Evolutionary conservation across 2,329 filamentous ascomycete species (phyloP), one percentile per base, ranked within the genome.

Genomic region (Ceratocystis destructans): DNA sequence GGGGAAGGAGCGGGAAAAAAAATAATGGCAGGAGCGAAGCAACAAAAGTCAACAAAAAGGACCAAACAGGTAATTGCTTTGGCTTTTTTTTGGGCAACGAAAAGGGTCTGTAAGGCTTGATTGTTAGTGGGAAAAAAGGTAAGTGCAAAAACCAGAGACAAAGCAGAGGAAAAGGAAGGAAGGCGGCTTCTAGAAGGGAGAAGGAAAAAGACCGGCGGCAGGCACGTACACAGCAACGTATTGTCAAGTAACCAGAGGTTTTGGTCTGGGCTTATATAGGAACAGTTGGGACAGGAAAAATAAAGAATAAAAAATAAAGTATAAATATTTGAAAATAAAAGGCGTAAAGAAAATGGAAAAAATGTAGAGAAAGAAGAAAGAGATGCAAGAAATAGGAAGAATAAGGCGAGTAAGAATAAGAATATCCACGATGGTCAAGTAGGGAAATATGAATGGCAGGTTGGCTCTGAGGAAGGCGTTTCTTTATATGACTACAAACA

Each of bases 401-500:
- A 28, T 12, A 50, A 20, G 41, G 41, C 17, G 10, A 53, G n/a
- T 20, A 44, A 22, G 10, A 31, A 20, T 8, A 45, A 44, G 4
- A 25, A 25, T 44, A 45, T n/a, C 10, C 31, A 48, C n/a, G 48
- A 22, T 37, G 33, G 33, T 50, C 22, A 10, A 22, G 41, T 25
- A 33, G 5, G 28, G 12, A 33, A 44, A 17, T 5, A 31, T 25
- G 50, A 2, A 64, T n/a, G 44, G 8, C 37, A 41, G 8, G 37
- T 41, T 41, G 44, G 61, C 31, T 44, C 5, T 55, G 31, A 10
- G 17, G 31, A 10, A 10, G 37, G 7, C 10, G 20, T 55, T 41
- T 44, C 33, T 55, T 55, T 57, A 57, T 57, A 50, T 53, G 33
- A 37, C 25, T 10, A 66, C 15, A 44, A 37, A 7, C n/a, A 65